Conservation (phyloP, 441 rosid species). For the Pelargonium citronellum region DNA sequence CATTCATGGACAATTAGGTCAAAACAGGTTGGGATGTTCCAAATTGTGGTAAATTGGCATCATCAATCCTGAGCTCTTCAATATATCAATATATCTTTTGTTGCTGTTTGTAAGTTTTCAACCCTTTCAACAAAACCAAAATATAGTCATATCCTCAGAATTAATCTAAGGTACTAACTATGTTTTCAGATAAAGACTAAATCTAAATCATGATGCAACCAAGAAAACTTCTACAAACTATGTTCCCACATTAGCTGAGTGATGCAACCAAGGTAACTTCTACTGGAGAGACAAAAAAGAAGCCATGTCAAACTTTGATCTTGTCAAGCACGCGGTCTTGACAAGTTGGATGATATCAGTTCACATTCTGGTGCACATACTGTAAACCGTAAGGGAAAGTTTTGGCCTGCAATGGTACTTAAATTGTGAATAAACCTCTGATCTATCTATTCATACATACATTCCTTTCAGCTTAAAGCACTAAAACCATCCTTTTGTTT, state of each 20-base stretch:
- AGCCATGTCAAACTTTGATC: neutral
- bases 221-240: neutral
- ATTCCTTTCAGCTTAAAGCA: neutral
- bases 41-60: too few species aligned
- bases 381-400: too few species aligned
- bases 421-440: neutral
- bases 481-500: neutral
- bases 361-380: too few species aligned
- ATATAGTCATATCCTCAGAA: neutral
- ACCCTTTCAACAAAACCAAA: neutral
- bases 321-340: neutral
- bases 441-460: neutral
- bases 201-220: neutral
- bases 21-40: too few species aligned
- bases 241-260: too few species aligned
- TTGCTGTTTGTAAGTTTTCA: neutral
- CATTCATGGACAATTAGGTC: neutral
- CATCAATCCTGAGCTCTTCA: too few species aligned
- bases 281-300: neutral
- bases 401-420: neutral
- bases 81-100: too few species aligned
- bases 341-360: too few species aligned
- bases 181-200: neutral
- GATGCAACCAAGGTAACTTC: too few species aligned
- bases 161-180: neutral